Evolutionary conservation across 163 green algal species (phyloP).

Genomic region (Coccomyxa subellipsoidea): DNA sequence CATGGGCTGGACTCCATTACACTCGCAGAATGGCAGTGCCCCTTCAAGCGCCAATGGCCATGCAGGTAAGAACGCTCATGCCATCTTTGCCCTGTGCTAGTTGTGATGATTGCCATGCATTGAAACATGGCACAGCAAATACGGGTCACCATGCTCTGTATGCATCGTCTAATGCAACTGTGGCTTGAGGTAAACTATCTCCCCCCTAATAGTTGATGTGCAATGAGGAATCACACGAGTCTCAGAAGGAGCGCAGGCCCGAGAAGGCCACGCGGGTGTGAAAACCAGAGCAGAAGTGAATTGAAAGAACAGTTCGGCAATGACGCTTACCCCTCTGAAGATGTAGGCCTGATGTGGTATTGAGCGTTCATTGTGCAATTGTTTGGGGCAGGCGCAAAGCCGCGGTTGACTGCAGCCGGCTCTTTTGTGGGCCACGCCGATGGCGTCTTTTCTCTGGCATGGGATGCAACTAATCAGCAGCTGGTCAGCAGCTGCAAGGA

Average conservation of each 20-base stretch:
- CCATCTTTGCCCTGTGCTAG: too few relatives aligned
- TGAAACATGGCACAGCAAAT: not conserved
- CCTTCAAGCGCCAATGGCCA: slow-evolving; percentile 17
- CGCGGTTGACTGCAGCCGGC: not conserved
- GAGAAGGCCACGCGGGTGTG: too few relatives aligned
- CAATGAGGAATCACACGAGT: too few relatives aligned
- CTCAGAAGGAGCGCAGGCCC: too few relatives aligned
- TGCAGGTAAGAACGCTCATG: not conserved
- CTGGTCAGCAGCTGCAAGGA: slow-evolving; percentile 24
- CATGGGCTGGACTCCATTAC: slow-evolving; percentile 47
- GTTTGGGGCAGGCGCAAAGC: not conserved
- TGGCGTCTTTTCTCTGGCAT: slow-evolving; percentile 20
- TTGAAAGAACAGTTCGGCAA: too few relatives aligned
- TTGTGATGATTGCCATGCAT: not conserved
- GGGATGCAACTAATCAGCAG: slow-evolving; percentile 20
- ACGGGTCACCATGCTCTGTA: not conserved
- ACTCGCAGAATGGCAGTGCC: slow-evolving; percentile 37
- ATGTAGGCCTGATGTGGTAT: too few relatives aligned
- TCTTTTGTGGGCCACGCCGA: slow-evolving; percentile 12
- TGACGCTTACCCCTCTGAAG: too few relatives aligned
- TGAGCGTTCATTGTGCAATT: too few relatives aligned
- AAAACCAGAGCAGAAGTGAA: too few relatives aligned
- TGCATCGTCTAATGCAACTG: too few relatives aligned
- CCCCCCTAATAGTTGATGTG: too few relatives aligned
- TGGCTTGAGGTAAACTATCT: too few relatives aligned